phyloP scores from a whole-genome alignment of 2,329 filamentous ascomycete species.

The Fusarium secorum region DNA sequence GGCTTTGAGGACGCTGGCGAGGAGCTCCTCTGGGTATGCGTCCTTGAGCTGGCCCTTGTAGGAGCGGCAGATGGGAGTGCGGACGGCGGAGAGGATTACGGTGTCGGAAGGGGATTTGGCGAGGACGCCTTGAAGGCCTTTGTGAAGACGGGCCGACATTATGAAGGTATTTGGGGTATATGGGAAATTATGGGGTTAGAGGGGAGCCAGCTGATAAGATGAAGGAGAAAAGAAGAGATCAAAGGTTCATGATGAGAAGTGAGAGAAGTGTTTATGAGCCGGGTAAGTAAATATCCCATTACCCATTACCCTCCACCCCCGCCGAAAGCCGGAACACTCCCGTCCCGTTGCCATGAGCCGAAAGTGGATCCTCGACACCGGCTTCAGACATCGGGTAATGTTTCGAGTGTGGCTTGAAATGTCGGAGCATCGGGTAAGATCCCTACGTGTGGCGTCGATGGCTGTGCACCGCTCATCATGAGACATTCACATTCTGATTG shows the following conservation, averaged over 20 bases:
- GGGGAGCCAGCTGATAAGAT: neutral
- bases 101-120: constrained; percentile 81
- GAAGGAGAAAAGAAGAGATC: neutral
- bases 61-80: constrained; percentile 84
- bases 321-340: constrained; percentile 26
- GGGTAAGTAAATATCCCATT: constrained; percentile 39
- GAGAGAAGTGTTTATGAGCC: constrained; percentile 6
- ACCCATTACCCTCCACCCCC: constrained; percentile 13
- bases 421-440: constrained; percentile 21
- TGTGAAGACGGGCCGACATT: constrained; percentile 38
- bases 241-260: constrained; percentile 2
- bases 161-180: neutral
- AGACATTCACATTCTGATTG: neutral
- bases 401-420: constrained; percentile 12
- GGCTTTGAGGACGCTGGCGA: constrained; percentile 66
- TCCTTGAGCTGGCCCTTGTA: constrained; percentile 87
- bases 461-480: constrained; percentile 9
- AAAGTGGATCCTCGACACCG: constrained; percentile 24
- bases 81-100: constrained; percentile 88
- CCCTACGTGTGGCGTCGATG: constrained; percentile 3
- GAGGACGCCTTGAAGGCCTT: constrained; percentile 77
- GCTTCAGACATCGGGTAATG: constrained; percentile 41
- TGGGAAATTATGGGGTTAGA: neutral
- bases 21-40: constrained; percentile 89
- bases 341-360: constrained; percentile 31